Evolutionary conservation across 495 filamentous ascomycete species (phyloP), one percentile per base, ranked within the genome.

Genomic region (Trichocladium uniseriatum): DNA sequence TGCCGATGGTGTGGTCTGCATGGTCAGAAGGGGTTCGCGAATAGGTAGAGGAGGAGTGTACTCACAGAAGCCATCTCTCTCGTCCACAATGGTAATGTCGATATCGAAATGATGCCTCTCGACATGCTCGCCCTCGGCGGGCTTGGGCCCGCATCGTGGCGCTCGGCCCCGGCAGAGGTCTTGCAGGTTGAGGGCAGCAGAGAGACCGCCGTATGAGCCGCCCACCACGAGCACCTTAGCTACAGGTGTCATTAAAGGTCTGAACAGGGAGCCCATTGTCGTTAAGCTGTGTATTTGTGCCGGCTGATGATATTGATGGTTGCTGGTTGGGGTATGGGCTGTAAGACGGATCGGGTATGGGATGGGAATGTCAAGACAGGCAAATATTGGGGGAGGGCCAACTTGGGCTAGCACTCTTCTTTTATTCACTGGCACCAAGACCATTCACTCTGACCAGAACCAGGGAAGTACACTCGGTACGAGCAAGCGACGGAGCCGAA

Each of bases 41-140:
- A 27, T n/a, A n/a, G n/a, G n/a, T n/a, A n/a, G n/a, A n/a, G n/a
- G n/a, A n/a, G n/a, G n/a, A n/a, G n/a, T n/a, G n/a, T n/a, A 54
- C 66, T 64, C 56, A 85, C 81, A 85, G 61, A 75, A 84, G 21
- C 83, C 83, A 70, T 87, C 83, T 19, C 79, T 68, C 49, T 84
- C 79, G 55, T 87, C 82, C 5, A 85, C 75, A 8, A 87, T 69
- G 9, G 81, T 85, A 39, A 85, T 79, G 32, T 83, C 68, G 16
- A 85, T 54, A 1, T 74, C 68, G 29, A 80, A 69, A 14, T 63
- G 60, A 16, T 50, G 63, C 44, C 41, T 32, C 36, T 58, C 60
- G 16, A 49, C 13, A 1, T 13, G 19, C 9, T 39, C 45, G 22
- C 65, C 57, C 27, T 57, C 45, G n/a, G 38, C 47, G 27, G 53